Evolutionary conservation across 1,284 basidiomycete species (phyloP), one percentile per base, ranked within the genome.

Genomic region (Somion occarium): DNA sequence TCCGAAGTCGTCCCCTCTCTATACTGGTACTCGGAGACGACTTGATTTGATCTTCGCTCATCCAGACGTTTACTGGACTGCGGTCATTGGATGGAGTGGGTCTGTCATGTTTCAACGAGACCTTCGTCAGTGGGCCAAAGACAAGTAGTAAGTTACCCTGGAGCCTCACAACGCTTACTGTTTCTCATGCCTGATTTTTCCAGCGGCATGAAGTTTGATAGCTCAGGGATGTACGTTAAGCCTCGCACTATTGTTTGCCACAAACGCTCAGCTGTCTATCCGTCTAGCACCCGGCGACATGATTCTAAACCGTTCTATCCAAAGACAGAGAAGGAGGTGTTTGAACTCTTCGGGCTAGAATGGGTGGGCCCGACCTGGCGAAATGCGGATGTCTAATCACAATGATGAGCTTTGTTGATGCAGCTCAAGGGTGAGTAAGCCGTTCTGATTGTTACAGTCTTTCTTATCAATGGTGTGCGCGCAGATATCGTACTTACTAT

Each of bases 131-230:
- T 85, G 80, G 78, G 87, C 88, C 1, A 85, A 88, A 64, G 66
- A 75, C 49, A 73, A 80, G 65, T 76, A 70, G 82, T 82, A 57
- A 5, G 51, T 52, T 15, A 44, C 24, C 45, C 13, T 18, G 4
- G 12, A 18, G 15, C 41, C 22, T 24, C 18, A 19, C 20, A 34
- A 15, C n/a, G 15, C 30, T 15, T 7, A 15, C 43, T 9, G 37
- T 11, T 18, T 26, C 11, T 22, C n/a, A n/a, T 7, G 20, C 42
- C 30, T 20, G 41, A 30, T 27, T 24, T 44, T 53, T 45, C 0
- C 50, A 89, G 88, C 51, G 83, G 82, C 15, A 67, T 86, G 63
- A 91, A 89, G 59, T 92, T 92, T 56, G 88, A 91, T 65, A 89
- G 86, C 59, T 80, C 81, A 7, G 87, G 85, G 49, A 78, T 90